Evolutionary conservation across 2,329 filamentous ascomycete genomes (phyloP), one percentile per base, ranked within the genome.

Genomic region (Paramyrothecium roridum): DNA sequence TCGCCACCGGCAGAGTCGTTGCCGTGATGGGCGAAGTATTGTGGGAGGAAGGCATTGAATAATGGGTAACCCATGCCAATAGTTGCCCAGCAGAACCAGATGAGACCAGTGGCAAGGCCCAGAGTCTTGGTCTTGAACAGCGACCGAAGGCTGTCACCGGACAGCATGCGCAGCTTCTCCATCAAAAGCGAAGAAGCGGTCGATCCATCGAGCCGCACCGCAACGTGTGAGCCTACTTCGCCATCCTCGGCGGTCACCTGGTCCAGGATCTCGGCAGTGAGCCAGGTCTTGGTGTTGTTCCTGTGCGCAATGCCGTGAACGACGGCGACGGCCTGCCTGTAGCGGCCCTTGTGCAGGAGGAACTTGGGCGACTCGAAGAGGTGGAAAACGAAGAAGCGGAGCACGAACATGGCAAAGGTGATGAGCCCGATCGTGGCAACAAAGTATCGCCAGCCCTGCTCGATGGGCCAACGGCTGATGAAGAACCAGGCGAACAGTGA

Each of bases 21-120:
- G 23, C 83, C 80, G 54, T 85, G 81, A 37, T 66, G 70, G 22
- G 86, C 83, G 56, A 96, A 83, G 66, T 95, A 95, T 62, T 95
- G 89, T 0, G 91, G 91, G n/a, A 96, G 80, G 73, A 96, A 96
- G 52, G 89, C 88, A 70, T 95, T 95, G 81, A 93, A 96, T 2
- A 96, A 82, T 1, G 90, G 91, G 66, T 93, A 96, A 3, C 87
- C 90, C 84, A 96, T 89, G 57, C 91, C 91, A 61, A 96, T 93
- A 16, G 84, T 87, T 0, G 86, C 80, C 91, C 91, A 96, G 68
- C 85, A 86, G 71, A 92, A 89, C 89, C 89, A 92, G 50, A 93
- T 76, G 21, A 86, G 72, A 3, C 60, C 64, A 1, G 82, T 85
- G 43, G 81, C 77, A 52, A 76, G 61, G 52, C 75, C 81, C 8